Evolutionary conservation across 1,284 basidiomycete species (phyloP).

Genomic region (Phlebopus sp.): DNA sequence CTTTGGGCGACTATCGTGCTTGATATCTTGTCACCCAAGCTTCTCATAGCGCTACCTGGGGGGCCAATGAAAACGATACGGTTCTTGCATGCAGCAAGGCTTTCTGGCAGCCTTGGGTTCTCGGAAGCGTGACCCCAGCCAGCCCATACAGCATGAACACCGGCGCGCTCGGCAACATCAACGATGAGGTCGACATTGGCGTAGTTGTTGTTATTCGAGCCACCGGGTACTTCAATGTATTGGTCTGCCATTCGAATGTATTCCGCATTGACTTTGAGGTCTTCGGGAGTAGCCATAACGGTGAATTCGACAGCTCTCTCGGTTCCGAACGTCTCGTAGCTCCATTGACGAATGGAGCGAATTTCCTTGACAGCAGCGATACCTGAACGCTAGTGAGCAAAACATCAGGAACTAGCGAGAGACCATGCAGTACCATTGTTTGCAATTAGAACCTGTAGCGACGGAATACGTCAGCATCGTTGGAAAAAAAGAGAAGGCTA

Average conservation of each 20-base stretch:
- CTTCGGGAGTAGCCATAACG: constrained; percentile 99
- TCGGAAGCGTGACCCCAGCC: constrained; percentile 99
- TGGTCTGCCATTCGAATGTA: constrained; percentile 99
- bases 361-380: constrained; percentile 99
- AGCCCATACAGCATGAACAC: constrained; percentile 99
- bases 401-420: constrained; percentile 9
- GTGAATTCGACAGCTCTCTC: constrained; percentile 98
- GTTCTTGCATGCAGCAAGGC: constrained; percentile 85
- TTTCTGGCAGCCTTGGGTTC: constrained; percentile 97
- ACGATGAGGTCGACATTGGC: constrained; percentile 99
- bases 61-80: constrained; percentile 99
- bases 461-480: constrained; percentile 11
- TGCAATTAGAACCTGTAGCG: constrained; percentile 83
- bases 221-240: constrained; percentile 98
- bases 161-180: constrained; percentile 95
- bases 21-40: constrained; percentile 99
- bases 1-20: constrained; percentile 99
- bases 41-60: constrained; percentile 98
- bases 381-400: constrained; percentile 47
- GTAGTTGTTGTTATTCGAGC: constrained; percentile 99
- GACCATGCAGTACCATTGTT: constrained; percentile 73
- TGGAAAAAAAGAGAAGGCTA: not conserved
- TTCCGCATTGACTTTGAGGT: constrained; percentile 98
- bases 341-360: constrained; percentile 98
- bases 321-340: constrained; percentile 97